phyloP scores from a whole-genome alignment of 1,284 basidiomycete species.

The Ceratobasidium sp. region DNA sequence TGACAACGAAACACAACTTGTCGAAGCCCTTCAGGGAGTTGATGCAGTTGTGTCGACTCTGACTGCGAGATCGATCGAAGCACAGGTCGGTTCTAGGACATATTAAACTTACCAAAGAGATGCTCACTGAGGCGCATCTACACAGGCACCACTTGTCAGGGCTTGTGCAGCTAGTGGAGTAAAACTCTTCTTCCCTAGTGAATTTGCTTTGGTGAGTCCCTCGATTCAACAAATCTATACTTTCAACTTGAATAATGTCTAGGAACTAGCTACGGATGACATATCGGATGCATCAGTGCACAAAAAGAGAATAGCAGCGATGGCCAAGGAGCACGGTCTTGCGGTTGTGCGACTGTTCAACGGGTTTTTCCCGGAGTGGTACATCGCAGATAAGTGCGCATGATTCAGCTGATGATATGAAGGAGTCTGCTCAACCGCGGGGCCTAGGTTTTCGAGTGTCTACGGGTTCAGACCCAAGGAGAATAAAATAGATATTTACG shows the following conservation, averaged over 20 bases:
- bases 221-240: no score
- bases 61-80: not conserved
- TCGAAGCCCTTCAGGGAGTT: not conserved
- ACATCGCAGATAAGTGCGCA: slow-evolving; percentile 16
- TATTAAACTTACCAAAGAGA: no score
- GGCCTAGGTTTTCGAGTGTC: slow-evolving; percentile 24
- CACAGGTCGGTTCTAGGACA: not conserved
- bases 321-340: slow-evolving; percentile 3
- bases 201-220: slow-evolving; percentile 29
- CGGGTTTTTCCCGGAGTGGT: slow-evolving; percentile 30
- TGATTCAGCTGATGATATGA: no score
- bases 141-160: slow-evolving; percentile 20
- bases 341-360: slow-evolving; percentile 12
- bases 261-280: slow-evolving; percentile 11
- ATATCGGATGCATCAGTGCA: slow-evolving; percentile 6
- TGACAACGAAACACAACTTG: slow-evolving; percentile 14
- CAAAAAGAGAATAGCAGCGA: slow-evolving; percentile 1
- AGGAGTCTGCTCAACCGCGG: no score
- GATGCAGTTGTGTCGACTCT: slow-evolving; percentile 24
- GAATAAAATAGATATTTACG: slow-evolving; percentile 23
- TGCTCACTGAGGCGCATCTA: no score
- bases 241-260: not conserved
- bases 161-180: slow-evolving; percentile 1
- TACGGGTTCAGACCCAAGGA: slow-evolving; percentile 18
- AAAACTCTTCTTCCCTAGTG: slow-evolving; percentile 31